Evolutionary conservation across 768 basidiomycete genomes (phyloP).

Genomic region (Russula emetica): DNA sequence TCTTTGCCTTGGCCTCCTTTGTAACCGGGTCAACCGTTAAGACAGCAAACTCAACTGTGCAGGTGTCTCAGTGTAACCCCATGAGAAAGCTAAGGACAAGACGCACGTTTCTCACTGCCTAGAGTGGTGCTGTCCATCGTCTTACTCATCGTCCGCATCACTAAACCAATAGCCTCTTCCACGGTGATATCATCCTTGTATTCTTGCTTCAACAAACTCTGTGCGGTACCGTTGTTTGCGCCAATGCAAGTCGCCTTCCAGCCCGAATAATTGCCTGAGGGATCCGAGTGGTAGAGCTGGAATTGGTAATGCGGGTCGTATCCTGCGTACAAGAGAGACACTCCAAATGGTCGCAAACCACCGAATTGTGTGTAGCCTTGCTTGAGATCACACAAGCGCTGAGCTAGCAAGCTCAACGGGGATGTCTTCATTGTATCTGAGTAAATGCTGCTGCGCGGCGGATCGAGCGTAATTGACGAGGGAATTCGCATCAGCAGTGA

Average conservation of each 20-base stretch:
- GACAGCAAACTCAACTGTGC: constrained; percentile 90
- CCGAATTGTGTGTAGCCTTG: constrained; percentile 98
- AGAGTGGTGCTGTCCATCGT: constrained; percentile 99
- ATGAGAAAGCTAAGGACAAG: constrained; percentile 8
- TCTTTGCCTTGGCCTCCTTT: constrained; percentile 82
- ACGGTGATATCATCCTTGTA: constrained; percentile 93
- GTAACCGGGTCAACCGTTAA: constrained; percentile 77
- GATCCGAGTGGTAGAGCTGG: constrained; percentile 98
- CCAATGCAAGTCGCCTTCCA: constrained; percentile 99
- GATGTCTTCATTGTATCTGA: constrained; percentile 94
- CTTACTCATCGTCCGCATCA: constrained; percentile 95
- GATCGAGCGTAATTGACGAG: constrained; percentile 91
- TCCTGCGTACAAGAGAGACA: constrained; percentile 93
- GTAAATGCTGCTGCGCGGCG: constrained; percentile 84
- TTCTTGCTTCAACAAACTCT: constrained; percentile 94
- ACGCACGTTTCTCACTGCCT: constrained; percentile 90
- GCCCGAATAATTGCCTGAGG: constrained; percentile 96
- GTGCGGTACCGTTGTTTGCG: constrained; percentile 96
- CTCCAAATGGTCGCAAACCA: constrained; percentile 97
- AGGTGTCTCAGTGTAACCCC: constrained; percentile 4
- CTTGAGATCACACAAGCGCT: constrained; percentile 93
- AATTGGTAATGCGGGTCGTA: constrained; percentile 94
- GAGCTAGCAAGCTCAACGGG: constrained; percentile 95
- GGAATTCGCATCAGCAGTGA: constrained; percentile 96
- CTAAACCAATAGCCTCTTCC: constrained; percentile 89